Base-by-base conservation (phyloP, 495 filamentous ascomycete species). In the Tuber brumale region DNA sequence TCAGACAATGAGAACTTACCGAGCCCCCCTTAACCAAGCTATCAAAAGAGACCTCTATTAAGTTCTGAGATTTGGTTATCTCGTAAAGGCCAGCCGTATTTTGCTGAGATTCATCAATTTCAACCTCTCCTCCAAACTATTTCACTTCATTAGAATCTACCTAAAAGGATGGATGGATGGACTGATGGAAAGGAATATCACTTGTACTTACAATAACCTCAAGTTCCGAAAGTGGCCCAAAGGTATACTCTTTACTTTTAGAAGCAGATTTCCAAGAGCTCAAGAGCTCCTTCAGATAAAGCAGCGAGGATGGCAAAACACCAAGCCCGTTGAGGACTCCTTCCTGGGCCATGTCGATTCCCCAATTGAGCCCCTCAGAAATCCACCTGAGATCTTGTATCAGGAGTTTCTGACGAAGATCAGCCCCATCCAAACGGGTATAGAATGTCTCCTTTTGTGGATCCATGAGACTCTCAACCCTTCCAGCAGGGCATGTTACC, bases 341-440 rank as follows among this genome's bases (percentile, higher is more conserved):
- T 73, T 57, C 45, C 37, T 73, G 43, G 21, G 73, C 41, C 70
- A 73, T 46, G 39, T 70, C 61, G 23, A 80, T 70, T 51, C 72
- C 78, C 78, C 78, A 80, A 31, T 73, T 70, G 21, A 80, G 46
- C 19, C 77, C 77, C 69, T 80, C 76, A 43, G 73, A 70, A 66
- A 44, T 70, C 46, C 70, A 80, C 42, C 70, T 70, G 35, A 80
- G 35, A 48, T 80, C 78, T 27, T 43, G 51, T 73, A 76, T 69
- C 8, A 80, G 21, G 31, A 66, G 73, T 27, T n/a, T 57, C 44
- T 71, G 57, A 5, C 57, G 45, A 37, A 72, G 9, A 21, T 14
- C 6, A 39, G 31, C 70, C 3, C 61, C 70, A 7, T 73, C 18
- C 23, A 76, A 72, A 46, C 76, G 77, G 4, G 43, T 44, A 27